Base-by-base conservation (phyloP, 768 basidiomycete genomes). In the Naganishia kalamii region DNA sequence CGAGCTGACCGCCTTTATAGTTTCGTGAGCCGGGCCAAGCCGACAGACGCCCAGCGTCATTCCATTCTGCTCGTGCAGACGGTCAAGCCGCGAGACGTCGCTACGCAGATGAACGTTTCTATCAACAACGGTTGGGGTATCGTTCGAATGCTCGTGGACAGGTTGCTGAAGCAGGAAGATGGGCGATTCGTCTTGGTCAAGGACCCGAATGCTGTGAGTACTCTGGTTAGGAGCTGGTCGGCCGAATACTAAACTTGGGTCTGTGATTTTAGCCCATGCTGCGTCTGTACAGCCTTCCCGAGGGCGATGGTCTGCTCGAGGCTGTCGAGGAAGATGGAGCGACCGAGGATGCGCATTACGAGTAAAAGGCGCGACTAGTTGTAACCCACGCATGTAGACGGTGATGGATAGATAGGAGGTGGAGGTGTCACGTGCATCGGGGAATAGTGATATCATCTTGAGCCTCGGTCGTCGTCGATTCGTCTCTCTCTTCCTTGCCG, bases 111-210 rank as follows among this genome's bases (percentile, higher is more conserved):
- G 70, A 97, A 97, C 77, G 87, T 99, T 40, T 94, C 92, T 29
- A 80, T 98, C 62, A 81, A 89, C 35, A 98, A 98, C 75, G 96
- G 96, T 12, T 99, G 96, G 96, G 96, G 96, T 62, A 97, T 99
- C 73, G 90, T 98, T 33, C 84, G 96, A 66, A 94, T 90, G 13
- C 87, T 99, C 65, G 88, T 90, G 30, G 96, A 99, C 74, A 79
- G 98, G 66, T 90, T 89, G 78, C 85, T 96, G 86, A 92, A 93
- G 79, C 87, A 92, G 86, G 90, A 91, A 23, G 94, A 98, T 79
- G 96, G 96, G 77, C 96, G 96, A 78, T 99, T 97, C 75, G 89
- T 98, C 15, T 81, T 99, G 29, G 86, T 99, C 60, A 96, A 94
- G 80, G 96, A 99, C 79, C 94, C 96, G 19, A 98, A 98, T 84